phyloP scores from a whole-genome alignment of 2,329 filamentous ascomycete genomes.

The Fusarium incarnatum region DNA sequence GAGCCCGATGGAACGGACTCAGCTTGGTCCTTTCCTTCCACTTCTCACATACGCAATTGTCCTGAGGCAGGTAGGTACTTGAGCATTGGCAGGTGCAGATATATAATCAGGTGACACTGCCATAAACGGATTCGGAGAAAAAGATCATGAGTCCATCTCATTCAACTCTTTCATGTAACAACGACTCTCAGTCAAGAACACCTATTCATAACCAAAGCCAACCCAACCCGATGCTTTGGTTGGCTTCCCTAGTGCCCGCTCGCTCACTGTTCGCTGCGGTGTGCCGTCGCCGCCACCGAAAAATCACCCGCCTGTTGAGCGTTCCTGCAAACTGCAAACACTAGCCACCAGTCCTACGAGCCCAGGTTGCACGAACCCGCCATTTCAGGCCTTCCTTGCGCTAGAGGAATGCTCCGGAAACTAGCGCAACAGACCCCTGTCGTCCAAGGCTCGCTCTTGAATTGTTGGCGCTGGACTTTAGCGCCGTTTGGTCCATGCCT shows the following conservation, averaged over 20 bases:
- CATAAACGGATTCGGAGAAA: not conserved
- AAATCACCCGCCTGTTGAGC: slow-evolving; percentile 8
- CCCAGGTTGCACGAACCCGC: slow-evolving; percentile 4
- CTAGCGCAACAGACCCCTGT: slow-evolving; percentile 16
- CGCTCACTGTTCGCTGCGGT: slow-evolving; percentile 24
- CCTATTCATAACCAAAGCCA: not conserved
- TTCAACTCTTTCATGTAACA: not conserved
- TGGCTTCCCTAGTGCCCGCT: slow-evolving; percentile 46
- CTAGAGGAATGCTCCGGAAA: slow-evolving; percentile 36
- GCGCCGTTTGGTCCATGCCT: slow-evolving; percentile 33
- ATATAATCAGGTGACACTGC: slow-evolving; percentile 2
- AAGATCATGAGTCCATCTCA: not conserved
- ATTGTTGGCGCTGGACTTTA: slow-evolving; percentile 27
- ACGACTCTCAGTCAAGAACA: not conserved
- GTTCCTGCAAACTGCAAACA: not conserved
- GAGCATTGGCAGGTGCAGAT: not conserved
- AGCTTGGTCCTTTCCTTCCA: not conserved
- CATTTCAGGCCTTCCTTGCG: slow-evolving; percentile 19
- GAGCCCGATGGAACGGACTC: not conserved
- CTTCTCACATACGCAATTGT: not conserved
- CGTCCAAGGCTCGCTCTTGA: slow-evolving; percentile 18
- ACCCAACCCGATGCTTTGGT: slow-evolving; percentile 39
- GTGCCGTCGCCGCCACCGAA: slow-evolving; percentile 19
- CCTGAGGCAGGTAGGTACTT: not conserved
- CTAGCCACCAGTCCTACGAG: not conserved